Conservation (phyloP, 2,329 filamentous ascomycete genomes). For the Zelopaecilomyces penicillatus region DNA sequence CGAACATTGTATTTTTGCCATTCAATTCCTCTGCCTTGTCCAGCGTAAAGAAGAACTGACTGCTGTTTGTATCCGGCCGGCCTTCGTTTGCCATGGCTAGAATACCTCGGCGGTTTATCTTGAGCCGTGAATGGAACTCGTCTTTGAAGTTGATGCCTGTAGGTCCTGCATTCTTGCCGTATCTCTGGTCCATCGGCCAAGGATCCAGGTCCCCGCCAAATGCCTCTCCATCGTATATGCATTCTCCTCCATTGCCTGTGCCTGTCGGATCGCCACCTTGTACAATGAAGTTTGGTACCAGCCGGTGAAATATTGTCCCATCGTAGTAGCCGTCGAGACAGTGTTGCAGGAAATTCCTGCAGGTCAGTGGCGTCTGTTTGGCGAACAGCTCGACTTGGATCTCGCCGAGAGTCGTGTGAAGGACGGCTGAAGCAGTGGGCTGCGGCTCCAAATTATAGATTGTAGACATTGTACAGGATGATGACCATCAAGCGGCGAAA, state of each 20-base stretch:
- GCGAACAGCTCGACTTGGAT: slow-evolving; percentile 90
- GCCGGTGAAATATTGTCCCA: slow-evolving; percentile 85
- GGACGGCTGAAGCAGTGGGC: slow-evolving; percentile 81
- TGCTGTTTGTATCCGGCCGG: slow-evolving; percentile 70
- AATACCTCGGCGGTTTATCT: slow-evolving; percentile 84
- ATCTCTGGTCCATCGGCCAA: slow-evolving; percentile 58
- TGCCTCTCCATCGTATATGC: slow-evolving; percentile 80
- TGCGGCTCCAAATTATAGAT: slow-evolving; percentile 94
- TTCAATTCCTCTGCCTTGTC: slow-evolving; percentile 78
- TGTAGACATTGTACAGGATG: slow-evolving; percentile 57
- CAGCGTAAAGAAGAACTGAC: slow-evolving; percentile 94
- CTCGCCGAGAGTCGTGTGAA: slow-evolving; percentile 85
- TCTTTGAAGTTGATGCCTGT: slow-evolving; percentile 61
- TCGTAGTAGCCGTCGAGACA: slow-evolving; percentile 95
- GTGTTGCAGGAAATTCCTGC: slow-evolving; percentile 91
- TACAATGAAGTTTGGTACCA: slow-evolving; percentile 85
- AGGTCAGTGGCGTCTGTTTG: slow-evolving; percentile 83
- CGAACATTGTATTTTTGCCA: slow-evolving; percentile 89
- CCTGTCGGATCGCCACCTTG: slow-evolving; percentile 94
- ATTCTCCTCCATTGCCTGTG: slow-evolving; percentile 84
- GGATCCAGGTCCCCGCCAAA: slow-evolving; percentile 65
- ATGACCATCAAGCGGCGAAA: not conserved
- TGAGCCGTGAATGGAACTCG: slow-evolving; percentile 85
- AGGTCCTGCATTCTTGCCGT: slow-evolving; percentile 51
- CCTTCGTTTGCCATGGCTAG: slow-evolving; percentile 95